phyloP scores from a whole-genome alignment of 257 asterid species.

The Echium plantagineum region DNA sequence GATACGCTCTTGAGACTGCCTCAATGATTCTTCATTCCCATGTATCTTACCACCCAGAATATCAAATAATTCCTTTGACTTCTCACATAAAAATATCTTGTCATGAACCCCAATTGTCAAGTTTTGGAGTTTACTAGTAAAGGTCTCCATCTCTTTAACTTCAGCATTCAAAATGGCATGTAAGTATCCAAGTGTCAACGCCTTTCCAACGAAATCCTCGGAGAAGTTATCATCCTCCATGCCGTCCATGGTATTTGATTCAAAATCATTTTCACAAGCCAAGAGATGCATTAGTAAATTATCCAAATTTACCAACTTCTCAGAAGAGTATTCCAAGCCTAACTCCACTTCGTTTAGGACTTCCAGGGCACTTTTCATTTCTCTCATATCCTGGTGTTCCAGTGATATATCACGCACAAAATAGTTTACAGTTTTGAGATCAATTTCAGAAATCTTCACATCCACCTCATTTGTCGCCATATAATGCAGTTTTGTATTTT shows the following conservation, averaged over 20 bases:
- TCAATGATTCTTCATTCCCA: slow-evolving; percentile 41
- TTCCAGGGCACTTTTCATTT: slow-evolving; percentile 25
- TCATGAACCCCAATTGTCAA: slow-evolving; percentile 27
- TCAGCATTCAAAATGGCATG: slow-evolving; percentile 44
- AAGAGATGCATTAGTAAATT: slow-evolving; percentile 39
- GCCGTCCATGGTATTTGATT: slow-evolving; percentile 30
- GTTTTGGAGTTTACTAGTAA: slow-evolving; percentile 35
- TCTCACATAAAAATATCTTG: slow-evolving; percentile 26
- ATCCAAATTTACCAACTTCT: slow-evolving; percentile 54
- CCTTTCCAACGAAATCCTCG: slow-evolving; percentile 43
- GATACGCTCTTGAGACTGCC: slow-evolving; percentile 46
- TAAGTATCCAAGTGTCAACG: slow-evolving; percentile 49
- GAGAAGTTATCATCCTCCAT: slow-evolving; percentile 44
- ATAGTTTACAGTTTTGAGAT: slow-evolving; percentile 22
- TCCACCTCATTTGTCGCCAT: slow-evolving; percentile 16
- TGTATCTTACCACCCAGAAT: slow-evolving; percentile 38
- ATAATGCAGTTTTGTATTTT: slow-evolving; percentile 3
- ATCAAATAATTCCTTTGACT: slow-evolving; percentile 23
- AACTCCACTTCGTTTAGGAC: slow-evolving; percentile 28
- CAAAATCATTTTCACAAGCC: slow-evolving; percentile 37
- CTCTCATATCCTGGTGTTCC: slow-evolving; percentile 21
- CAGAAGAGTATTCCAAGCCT: slow-evolving; percentile 43
- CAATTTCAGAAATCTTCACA: slow-evolving; percentile 7
- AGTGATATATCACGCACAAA: slow-evolving; percentile 12
- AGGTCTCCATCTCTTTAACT: slow-evolving; percentile 49